Conservation (phyloP, 2,329 filamentous ascomycete genomes). For the Diaporthe sp. region DNA sequence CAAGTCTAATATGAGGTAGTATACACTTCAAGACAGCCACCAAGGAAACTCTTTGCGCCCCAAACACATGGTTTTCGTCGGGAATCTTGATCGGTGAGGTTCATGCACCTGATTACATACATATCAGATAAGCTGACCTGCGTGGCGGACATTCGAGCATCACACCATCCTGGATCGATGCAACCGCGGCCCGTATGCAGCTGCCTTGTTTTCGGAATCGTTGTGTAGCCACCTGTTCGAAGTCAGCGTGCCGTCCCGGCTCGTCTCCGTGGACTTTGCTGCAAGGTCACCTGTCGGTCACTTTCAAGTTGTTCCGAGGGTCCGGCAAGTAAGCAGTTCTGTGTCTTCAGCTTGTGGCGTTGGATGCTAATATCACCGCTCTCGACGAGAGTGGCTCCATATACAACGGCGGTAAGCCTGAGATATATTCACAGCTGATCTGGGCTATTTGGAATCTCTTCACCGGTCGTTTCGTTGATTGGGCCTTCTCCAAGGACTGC, state of each 20-base stretch:
- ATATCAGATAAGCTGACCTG: not conserved
- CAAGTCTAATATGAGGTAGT: no score
- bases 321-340: not conserved
- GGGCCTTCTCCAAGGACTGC: no score
- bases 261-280: not conserved
- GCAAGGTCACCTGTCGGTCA: not conserved
- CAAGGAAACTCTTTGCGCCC: no score
- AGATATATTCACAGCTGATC: no score
- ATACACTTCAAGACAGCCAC: not conserved
- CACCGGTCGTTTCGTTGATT: not conserved
- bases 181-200: not conserved
- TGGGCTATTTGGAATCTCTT: not conserved
- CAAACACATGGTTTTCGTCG: fast-evolving
- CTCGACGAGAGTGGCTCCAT: no score
- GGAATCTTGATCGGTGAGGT: not conserved
- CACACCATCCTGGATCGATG: not conserved
- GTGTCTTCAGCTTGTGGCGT: not conserved
- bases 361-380: not conserved
- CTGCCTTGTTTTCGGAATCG: not conserved
- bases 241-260: no score
- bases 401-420: no score
- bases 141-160: not conserved
- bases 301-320: not conserved
- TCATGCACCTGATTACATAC: not conserved
- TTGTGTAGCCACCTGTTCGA: not conserved